Evolutionary conservation across 2,329 filamentous ascomycete genomes (phyloP).

Genomic region (Cercospora sojina): DNA sequence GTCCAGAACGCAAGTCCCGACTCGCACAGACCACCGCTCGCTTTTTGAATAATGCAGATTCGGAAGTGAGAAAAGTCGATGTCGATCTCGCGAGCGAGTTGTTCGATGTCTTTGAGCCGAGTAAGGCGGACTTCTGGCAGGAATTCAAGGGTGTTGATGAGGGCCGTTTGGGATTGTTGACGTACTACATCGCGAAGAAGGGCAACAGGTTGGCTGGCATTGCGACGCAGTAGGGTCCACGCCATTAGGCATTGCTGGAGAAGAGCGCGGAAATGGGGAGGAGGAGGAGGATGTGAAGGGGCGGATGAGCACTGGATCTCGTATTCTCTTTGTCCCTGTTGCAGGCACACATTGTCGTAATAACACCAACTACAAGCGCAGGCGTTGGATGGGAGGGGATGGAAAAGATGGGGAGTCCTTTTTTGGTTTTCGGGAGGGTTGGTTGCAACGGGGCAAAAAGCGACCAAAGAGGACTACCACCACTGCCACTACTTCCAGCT

Average conservation of each 20-base stretch:
- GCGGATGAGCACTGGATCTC: neutral
- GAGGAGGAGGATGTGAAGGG: neutral
- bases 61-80: conserved; percentile 61
- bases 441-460: neutral
- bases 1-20: conserved; percentile 22
- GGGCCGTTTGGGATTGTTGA: conserved; percentile 73
- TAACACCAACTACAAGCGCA: neutral
- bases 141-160: conserved; percentile 61
- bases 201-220: conserved; percentile 32
- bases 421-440: neutral
- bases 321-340: neutral
- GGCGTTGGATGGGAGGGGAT: neutral
- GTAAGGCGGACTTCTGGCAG: conserved; percentile 62
- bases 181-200: conserved; percentile 75
- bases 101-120: conserved; percentile 46
- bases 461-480: neutral
- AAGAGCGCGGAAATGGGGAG: neutral
- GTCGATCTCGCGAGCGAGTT: conserved; percentile 75
- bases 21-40: conserved; percentile 32
- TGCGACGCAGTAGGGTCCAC: conserved; percentile 3
- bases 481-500: neutral
- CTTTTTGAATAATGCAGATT: conserved; percentile 31
- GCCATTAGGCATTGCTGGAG: neutral
- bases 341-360: neutral
- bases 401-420: neutral